Base-by-base conservation (phyloP, 2,329 filamentous ascomycete species). In the Thelonectria rubi region DNA sequence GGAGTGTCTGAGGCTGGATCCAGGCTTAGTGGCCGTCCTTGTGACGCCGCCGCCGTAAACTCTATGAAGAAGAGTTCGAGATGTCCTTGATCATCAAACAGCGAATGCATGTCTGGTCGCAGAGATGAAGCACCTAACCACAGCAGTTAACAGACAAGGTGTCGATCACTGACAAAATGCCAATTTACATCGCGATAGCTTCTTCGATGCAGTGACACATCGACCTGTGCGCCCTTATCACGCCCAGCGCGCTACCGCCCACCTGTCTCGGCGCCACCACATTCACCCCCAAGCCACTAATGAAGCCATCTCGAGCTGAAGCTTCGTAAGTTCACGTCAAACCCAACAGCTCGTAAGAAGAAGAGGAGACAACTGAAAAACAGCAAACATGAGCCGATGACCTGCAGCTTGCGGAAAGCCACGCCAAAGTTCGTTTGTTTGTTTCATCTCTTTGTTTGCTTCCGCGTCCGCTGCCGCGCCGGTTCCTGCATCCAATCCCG, bases 211-310 rank as follows among this genome's bases (percentile, higher is more conserved):
- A 47, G 43, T 47, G 43, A 47, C 43, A 30, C 43, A n/a, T 42
- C n/a, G n/a, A 18, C 14, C n/a, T 9, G 42, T 46, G 42, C 8
- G 42, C 21, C 42, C 42, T 46, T 24, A 24, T 46, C 42, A 46
- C 42, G 11, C 14, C 9, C 32, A 14, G 20, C 21, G 12, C 43
- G 21, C 43, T n/a, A 47, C 14, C 39, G 12, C 21, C 43, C 15
- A 47, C 18, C 43, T 47, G 18, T 18, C 17, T 45, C 42, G 11
- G 20, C 42, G 43, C 43, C 43, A 47, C 43, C 43, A 47, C 43
- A 47, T 26, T 21, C 11, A 15, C 43, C 12, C n/a, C 11, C 21
- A 14, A 17, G 20, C 10, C 20, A 26, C 20, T 26, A 30, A 46
- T 14, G 43, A 47, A 21, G 21, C 14, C 20, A 47, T 26, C 14